Evolutionary conservation across 495 filamentous ascomycete genomes (phyloP).

Genomic region (Daldinia loculata): DNA sequence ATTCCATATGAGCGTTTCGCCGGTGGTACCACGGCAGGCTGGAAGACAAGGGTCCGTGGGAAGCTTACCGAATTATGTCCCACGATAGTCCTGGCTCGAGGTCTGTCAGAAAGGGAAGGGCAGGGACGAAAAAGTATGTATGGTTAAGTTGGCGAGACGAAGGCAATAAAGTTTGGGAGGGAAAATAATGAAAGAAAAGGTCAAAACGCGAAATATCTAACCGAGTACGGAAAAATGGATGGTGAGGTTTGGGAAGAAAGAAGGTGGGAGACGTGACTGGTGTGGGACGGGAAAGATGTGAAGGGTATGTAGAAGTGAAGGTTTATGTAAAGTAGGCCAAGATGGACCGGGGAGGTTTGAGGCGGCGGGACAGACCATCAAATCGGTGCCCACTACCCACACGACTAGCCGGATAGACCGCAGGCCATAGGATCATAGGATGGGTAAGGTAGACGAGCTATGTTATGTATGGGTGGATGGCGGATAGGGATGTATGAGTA

Average conservation of each 20-base stretch:
- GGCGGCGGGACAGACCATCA: conserved; percentile 48
- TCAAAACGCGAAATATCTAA: conserved; percentile 16
- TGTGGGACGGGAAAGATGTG: conserved; percentile 47
- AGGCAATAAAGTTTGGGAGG: not conserved
- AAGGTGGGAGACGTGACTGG: conserved; percentile 46
- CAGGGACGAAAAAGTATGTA: conserved; percentile 21
- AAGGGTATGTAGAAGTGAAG: conserved; percentile 43
- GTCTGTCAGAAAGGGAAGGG: conserved; percentile 17
- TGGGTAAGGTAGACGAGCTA: conserved; percentile 13
- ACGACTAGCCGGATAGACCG: conserved; percentile 40
- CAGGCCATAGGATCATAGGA: conserved; percentile 28
- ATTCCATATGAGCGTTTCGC: conserved; percentile 43
- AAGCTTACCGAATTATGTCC: conserved; percentile 43
- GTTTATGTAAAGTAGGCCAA: conserved; percentile 46
- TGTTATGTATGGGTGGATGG: conserved; percentile 16
- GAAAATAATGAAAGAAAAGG: conserved; percentile 19
- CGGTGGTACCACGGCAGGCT: conserved; percentile 42
- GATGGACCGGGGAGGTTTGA: conserved; percentile 48
- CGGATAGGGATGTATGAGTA: conserved; percentile 6
- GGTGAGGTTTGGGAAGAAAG: conserved; percentile 34
- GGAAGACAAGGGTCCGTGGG: conserved; percentile 37
- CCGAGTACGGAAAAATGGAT: conserved; percentile 18
- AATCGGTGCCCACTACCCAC: conserved; percentile 46
- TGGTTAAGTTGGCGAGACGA: conserved; percentile 14
- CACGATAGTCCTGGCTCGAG: conserved; percentile 30